A percentile compares a stretch with the other conserved stretches of the same genome.
phyloP scores from a whole-genome alignment of 1,284 basidiomycete genomes.

The Inonotus hispidus region DNA sequence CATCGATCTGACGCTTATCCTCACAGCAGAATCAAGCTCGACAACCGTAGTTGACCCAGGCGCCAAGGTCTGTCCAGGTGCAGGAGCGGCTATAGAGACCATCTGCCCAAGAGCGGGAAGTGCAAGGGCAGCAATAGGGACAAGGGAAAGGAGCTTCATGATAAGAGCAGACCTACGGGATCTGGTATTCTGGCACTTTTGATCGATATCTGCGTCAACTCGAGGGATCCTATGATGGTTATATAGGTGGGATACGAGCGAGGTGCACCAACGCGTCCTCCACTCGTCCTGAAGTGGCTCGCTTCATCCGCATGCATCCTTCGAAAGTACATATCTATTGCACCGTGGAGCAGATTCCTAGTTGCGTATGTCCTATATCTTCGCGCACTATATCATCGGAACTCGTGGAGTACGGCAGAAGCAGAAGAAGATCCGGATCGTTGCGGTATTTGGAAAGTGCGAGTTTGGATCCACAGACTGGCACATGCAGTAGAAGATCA shows the following conservation, averaged over 20 bases:
- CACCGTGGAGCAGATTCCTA: neutral
- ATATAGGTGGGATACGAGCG: too few species aligned
- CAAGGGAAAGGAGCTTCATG: slow-evolving; percentile 4
- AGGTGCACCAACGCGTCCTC: neutral
- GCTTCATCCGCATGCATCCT: neutral
- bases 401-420: neutral
- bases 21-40: slow-evolving; percentile 11
- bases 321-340: neutral
- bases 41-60: slow-evolving; percentile 6
- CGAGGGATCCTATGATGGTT: too few species aligned
- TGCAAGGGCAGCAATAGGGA: neutral
- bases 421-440: neutral
- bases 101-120: slow-evolving; percentile 10
- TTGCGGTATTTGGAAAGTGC: neutral
- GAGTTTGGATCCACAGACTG: neutral
- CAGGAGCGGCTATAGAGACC: slow-evolving; percentile 13
- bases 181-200: neutral
- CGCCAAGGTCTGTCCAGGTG: slow-evolving; percentile 2
- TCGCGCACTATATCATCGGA: too few species aligned
- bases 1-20: neutral
- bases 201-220: too few species aligned
- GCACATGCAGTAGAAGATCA: neutral
- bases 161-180: too few species aligned
- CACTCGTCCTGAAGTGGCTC: neutral
- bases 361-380: too few species aligned